Percentiles rank a stretch among this genome's conserved stretches.
Evolutionary conservation across 768 basidiomycete species (phyloP).

Genomic region (Mycena olivaceomarginata): DNA sequence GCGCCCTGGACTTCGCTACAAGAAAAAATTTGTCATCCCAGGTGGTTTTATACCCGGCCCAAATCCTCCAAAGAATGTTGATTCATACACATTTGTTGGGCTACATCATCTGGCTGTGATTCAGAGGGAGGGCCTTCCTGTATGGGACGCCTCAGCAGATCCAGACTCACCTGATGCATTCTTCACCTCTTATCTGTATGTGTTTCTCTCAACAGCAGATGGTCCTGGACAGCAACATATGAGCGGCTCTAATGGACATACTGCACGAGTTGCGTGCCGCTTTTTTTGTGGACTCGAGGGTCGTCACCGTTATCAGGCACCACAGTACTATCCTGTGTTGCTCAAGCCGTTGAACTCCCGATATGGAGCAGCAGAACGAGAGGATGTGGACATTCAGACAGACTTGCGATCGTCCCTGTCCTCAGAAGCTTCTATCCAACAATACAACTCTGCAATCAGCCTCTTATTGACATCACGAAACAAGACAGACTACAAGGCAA

Average conservation of each 20-base stretch:
- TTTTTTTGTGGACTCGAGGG: constrained; percentile 40
- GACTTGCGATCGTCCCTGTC: constrained; percentile 9
- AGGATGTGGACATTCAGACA: too few relatives aligned
- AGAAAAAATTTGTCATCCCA: constrained; percentile 56
- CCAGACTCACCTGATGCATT: not conserved
- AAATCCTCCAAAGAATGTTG: constrained; percentile 57
- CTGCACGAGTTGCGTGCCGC: too few relatives aligned
- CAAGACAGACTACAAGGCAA: not conserved
- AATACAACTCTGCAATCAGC: constrained; percentile 8
- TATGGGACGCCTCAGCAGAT: constrained; percentile 47
- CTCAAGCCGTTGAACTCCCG: constrained; percentile 43
- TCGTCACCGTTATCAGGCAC: constrained; percentile 40
- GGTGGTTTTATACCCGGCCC: constrained; percentile 59
- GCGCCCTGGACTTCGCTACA: constrained; percentile 53
- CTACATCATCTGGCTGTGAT: constrained; percentile 57
- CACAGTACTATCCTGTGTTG: constrained; percentile 48
- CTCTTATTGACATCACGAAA: not conserved
- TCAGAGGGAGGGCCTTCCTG: constrained; percentile 46
- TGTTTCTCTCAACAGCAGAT: constrained; percentile 33
- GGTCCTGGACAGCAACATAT: too few relatives aligned
- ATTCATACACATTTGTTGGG: constrained; percentile 59
- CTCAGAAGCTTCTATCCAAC: not conserved
- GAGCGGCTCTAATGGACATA: too few relatives aligned
- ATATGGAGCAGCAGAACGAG: not conserved
- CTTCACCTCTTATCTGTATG: constrained; percentile 30